A percentile compares a stretch with the other conserved stretches of the same genome.
Conservation (phyloP, 371 early-diverging fungal species). For the Haplosporangium sp. region DNA sequence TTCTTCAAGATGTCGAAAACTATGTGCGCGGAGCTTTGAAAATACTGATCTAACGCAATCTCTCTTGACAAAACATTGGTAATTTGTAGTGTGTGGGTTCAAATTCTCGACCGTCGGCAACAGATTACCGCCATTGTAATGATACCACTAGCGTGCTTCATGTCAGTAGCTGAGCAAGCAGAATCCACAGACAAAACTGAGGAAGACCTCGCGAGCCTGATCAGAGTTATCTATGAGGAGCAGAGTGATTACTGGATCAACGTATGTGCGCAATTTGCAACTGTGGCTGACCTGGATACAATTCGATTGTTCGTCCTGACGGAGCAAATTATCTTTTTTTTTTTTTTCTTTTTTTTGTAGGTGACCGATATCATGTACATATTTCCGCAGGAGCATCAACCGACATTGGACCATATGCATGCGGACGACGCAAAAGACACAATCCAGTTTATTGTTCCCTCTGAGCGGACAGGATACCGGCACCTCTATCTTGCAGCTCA, state of each 20-base stretch:
- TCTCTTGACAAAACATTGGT: neutral
- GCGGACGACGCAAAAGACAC: conserved; percentile 11
- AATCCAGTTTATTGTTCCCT: conserved; percentile 68
- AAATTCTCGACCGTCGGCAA: conserved; percentile 76
- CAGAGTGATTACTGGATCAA: conserved; percentile 72
- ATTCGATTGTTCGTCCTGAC: neutral
- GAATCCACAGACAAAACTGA: conserved; percentile 31
- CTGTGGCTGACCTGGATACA: conserved; percentile 5
- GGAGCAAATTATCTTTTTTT: neutral
- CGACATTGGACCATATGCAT: neutral
- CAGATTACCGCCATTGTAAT: conserved; percentile 62
- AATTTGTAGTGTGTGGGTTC: conserved; percentile 71
- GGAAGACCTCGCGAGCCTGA: conserved; percentile 39
- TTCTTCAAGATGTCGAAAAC: too few relatives aligned
- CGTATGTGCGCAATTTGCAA: conserved; percentile 44
- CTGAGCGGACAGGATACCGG: conserved; percentile 75
- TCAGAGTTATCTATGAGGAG: conserved; percentile 74
- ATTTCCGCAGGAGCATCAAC: conserved; percentile 35
- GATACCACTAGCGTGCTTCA: conserved; percentile 62
- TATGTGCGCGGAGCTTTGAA: too few relatives aligned
- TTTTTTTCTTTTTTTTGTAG: conserved; percentile 15
- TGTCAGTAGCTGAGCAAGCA: conserved; percentile 51
- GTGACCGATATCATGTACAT: conserved; percentile 66
- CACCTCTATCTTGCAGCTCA: conserved; percentile 71
- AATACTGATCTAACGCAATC: neutral